Evolutionary conservation across 192 early-diverging fungal species (phyloP), one percentile per base, ranked within the genome.

Genomic region (Backusella luteola): DNA sequence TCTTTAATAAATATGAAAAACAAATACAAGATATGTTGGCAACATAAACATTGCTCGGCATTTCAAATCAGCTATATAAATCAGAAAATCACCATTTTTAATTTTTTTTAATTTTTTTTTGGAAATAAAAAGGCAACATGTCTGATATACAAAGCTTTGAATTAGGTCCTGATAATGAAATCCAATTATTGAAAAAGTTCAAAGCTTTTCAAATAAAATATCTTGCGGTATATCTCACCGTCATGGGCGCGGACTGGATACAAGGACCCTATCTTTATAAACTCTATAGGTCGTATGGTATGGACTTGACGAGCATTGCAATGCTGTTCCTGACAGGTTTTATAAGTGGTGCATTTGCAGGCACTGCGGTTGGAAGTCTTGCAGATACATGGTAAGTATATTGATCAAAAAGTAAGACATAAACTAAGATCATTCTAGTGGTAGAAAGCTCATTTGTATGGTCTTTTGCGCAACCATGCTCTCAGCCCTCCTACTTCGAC

Each of bases 261-360:
- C 87, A 89, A 69, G 87, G 81, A n/a, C 87, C 93, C 6, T 91
- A 93, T 73, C 71, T 89, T 12, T 94, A 92, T 73, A 85, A 86
- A 21, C 69, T 94, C 53, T 94, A 94, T 73, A 79, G 85, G 53
- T 82, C 75, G 1, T 89, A 92, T 72, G 85, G 85, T 29, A 90
- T 88, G 76, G 66, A 76, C 1, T 83, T 93, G 53, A 77, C 79
- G 29, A 76, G 87, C 3, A 94, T 94, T 74, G 92, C 89, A 8
- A 76, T 89, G 34, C 77, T 94, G 42, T 94, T 92, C 76, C 85
- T 94, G 26, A 88, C 87, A 12, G 93, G 93, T 21, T 94, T 94
- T 76, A 75, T 91, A 35, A 88, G 88, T 11, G 85, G 90, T 42
- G 93, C 92, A 8, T 76, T 94, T 53, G 88, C 91, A 85, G 92